A percentile compares a stretch with the other conserved stretches of the same genome.
Conservation (phyloP, 2,329 filamentous ascomycete genomes). For the Ciborinia camelliae region DNA sequence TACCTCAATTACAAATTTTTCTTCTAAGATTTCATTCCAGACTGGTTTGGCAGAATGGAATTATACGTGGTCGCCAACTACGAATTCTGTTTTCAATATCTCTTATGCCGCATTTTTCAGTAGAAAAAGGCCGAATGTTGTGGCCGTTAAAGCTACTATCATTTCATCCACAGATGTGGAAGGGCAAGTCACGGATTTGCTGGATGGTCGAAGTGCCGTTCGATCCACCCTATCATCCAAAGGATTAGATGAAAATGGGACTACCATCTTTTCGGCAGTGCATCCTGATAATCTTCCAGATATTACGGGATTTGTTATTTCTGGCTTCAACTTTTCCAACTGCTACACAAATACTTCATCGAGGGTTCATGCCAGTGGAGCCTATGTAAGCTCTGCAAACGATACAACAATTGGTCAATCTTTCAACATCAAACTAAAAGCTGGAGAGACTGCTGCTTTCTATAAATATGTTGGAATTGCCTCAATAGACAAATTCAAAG, state of each 20-base stretch:
- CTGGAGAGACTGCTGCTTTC: slow-evolving; percentile 52
- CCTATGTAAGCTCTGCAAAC: slow-evolving; percentile 50
- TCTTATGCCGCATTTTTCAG: slow-evolving; percentile 59
- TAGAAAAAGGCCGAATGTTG: slow-evolving; percentile 35
- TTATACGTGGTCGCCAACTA: slow-evolving; percentile 61
- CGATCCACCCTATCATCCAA: slow-evolving; percentile 58
- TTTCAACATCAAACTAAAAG: slow-evolving; percentile 50
- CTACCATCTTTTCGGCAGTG: slow-evolving; percentile 62
- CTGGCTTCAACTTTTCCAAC: slow-evolving; percentile 43
- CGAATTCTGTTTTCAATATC: slow-evolving; percentile 51
- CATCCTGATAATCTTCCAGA: slow-evolving; percentile 58
- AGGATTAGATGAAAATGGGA: slow-evolving; percentile 48
- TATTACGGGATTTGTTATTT: slow-evolving; percentile 59
- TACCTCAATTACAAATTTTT: slow-evolving; percentile 57
- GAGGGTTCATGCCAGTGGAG: slow-evolving; percentile 27
- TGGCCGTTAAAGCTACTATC: slow-evolving; percentile 55
- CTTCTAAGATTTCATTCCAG: slow-evolving; percentile 59
- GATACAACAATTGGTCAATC: slow-evolving; percentile 63
- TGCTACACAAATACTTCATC: slow-evolving; percentile 40
- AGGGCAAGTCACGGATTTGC: slow-evolving; percentile 60
- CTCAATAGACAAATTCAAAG: slow-evolving; percentile 62
- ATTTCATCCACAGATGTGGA: slow-evolving; percentile 51
- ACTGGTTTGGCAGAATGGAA: slow-evolving; percentile 61
- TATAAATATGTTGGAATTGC: slow-evolving; percentile 67
- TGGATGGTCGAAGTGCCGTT: slow-evolving; percentile 67